Evolutionary conservation across 495 filamentous ascomycete species (phyloP), one percentile per base, ranked within the genome.

Genomic region (Lasiosphaeriaceae sp.): DNA sequence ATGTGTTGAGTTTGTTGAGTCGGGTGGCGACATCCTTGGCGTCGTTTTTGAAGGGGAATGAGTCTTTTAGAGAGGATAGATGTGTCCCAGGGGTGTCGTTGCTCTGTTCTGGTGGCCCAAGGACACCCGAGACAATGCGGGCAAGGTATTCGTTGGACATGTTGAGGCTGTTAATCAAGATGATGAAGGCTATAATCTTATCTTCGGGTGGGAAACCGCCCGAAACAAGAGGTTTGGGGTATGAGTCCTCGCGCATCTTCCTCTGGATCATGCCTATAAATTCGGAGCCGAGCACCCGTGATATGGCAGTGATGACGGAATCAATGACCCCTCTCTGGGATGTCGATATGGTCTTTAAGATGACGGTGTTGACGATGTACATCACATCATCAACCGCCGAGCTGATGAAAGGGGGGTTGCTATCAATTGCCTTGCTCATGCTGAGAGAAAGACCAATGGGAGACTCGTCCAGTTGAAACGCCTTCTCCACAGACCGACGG

Each of bases 371-470:
- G 66, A 96, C 90, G 59, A 97, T 96, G 74, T 97, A 98, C 95
- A 97, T 97, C 54, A 97, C 92, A 71, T 96, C 94, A 75, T 97
- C 94, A 9, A 98, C 92, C 1, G 94, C 90, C 0, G 92, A 95
- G 50, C 92, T 93, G 64, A 98, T 96, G 62, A 88, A 95, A 11
- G 94, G 94, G 11, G 90, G 83, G 64, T 92, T 90, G 65, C 71
- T 74, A 44, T 82, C 79, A 41, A 96, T 79, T 8, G 86, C 71
- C 54, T 79, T 87, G 52, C 78, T 85, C 16, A 82, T 79, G 62
- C 86, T 90, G 34, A 97, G 74, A 3, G 86, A 86, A 26, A 97
- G 76, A 43, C 89, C 90, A 0, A 79, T 76, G 0, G 94, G 93
- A n/a, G 84, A 81, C 71, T 98, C 95, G 68, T 98, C 95, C n/a